Percentiles rank a stretch among this genome's conserved stretches.
Conservation (phyloP, 257 asterid species). For the Plantago elongata region DNA sequence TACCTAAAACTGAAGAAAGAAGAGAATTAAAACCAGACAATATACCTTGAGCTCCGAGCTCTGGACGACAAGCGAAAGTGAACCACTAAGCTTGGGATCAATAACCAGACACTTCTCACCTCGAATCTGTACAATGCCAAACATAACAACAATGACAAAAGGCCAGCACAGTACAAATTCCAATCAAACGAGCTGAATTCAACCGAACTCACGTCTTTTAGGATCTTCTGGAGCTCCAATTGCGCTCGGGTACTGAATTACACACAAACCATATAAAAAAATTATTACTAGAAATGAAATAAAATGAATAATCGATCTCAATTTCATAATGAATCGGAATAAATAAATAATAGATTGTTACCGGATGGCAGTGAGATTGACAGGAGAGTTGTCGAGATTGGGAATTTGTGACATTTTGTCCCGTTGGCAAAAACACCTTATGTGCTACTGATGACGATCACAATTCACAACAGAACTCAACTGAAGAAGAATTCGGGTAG, state of each 20-base stretch:
- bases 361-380: constrained; percentile 71
- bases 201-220: constrained; percentile 59
- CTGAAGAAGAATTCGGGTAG: too few relatives aligned
- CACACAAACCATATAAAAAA: constrained; percentile 15
- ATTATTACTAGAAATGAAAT: neutral
- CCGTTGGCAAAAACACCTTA: too few relatives aligned
- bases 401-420: constrained; percentile 78
- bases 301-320: neutral
- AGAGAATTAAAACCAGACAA: neutral
- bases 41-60: constrained; percentile 81
- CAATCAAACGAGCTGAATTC: constrained; percentile 2
- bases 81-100: constrained; percentile 93
- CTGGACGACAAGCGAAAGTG: constrained; percentile 75
- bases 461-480: too few relatives aligned
- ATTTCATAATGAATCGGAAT: too few relatives aligned
- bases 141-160: neutral
- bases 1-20: constrained; percentile 1
- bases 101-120: constrained; percentile 91
- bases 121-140: constrained; percentile 47
- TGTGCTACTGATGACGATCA: too few relatives aligned
- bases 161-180: neutral
- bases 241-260: constrained; percentile 68
- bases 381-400: constrained; percentile 80
- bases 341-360: constrained; percentile 7
- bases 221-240: constrained; percentile 64